phyloP scores from a whole-genome alignment of 2,329 filamentous ascomycete species.

The Colletotrichum gigasporum region DNA sequence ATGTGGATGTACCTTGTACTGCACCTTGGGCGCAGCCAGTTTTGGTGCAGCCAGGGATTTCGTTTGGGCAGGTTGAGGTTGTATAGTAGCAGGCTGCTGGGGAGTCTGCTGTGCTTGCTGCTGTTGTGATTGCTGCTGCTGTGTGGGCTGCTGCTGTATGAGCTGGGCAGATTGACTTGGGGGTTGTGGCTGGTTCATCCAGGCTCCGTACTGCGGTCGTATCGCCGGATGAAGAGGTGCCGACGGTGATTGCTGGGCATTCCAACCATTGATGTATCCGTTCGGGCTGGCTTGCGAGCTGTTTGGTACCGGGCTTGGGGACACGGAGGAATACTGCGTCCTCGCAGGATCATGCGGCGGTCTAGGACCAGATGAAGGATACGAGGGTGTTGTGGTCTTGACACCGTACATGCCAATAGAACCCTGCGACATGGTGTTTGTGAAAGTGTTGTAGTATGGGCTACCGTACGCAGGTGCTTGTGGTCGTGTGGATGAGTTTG shows the following conservation, averaged over 20 bases:
- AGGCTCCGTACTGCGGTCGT: constrained; percentile 40
- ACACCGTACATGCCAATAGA: constrained; percentile 30
- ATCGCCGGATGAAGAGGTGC: constrained; percentile 48
- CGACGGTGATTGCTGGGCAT: constrained; percentile 30
- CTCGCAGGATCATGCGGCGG: background rate
- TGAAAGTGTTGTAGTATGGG: constrained; percentile 23
- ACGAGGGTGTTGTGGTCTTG: constrained; percentile 29
- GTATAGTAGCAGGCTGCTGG: background rate
- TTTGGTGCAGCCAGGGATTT: constrained; percentile 18
- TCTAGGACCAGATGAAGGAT: constrained; percentile 23
- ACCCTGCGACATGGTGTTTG: constrained; percentile 15
- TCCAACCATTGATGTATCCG: constrained; percentile 21
- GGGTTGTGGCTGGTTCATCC: constrained; percentile 20
- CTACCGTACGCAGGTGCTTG: constrained; percentile 1
- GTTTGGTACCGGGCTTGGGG: constrained; percentile 12
- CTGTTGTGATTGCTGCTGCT: constrained; percentile 17
- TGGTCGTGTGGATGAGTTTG: background rate
- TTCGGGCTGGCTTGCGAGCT: constrained; percentile 23
- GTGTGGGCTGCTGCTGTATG: constrained; percentile 35
- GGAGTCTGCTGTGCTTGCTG: background rate
- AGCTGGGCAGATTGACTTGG: background rate
- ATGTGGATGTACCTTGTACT: constrained; percentile 37
- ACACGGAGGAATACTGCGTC: constrained; percentile 28
- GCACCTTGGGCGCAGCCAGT: constrained; percentile 28
- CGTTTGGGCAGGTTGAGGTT: background rate